Conservation (phyloP, 306 rosid species). For the Cucurbita ficifolia region DNA sequence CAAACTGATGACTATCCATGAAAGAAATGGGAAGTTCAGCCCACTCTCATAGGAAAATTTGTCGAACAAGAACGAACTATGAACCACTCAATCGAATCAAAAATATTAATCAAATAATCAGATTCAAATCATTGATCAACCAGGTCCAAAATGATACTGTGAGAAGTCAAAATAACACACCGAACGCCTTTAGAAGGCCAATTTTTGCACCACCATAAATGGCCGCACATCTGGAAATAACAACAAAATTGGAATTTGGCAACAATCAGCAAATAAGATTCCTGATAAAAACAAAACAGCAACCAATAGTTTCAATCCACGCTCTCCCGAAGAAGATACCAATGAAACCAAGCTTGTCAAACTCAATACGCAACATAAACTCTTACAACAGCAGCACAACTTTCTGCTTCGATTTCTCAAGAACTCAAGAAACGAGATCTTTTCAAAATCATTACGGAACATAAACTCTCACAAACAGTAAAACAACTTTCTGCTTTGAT, state of each 20-base stretch:
- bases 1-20: slow-evolving; percentile 33
- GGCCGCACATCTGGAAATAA: not conserved
- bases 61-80: slow-evolving; percentile 15
- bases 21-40: slow-evolving; percentile 6
- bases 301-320: not conserved
- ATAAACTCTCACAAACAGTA: not conserved
- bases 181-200: not conserved
- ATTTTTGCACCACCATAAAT: not conserved
- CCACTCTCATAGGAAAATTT: slow-evolving; percentile 8
- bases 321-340: not conserved
- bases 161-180: not conserved
- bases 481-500: not conserved
- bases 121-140: not conserved
- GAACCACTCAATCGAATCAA: not conserved
- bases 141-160: not conserved
- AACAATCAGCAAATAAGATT: not conserved
- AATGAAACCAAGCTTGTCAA: not conserved
- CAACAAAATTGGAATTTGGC: not conserved
- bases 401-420: not conserved
- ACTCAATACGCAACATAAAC: not conserved
- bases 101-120: not conserved
- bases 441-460: not conserved
- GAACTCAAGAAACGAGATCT: not conserved
- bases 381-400: not conserved
- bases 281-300: not conserved